A percentile compares a stretch with the other conserved stretches of the same genome.
Conservation (phyloP, 192 early-diverging fungal species). For the Globomyces pollinis-pini region DNA sequence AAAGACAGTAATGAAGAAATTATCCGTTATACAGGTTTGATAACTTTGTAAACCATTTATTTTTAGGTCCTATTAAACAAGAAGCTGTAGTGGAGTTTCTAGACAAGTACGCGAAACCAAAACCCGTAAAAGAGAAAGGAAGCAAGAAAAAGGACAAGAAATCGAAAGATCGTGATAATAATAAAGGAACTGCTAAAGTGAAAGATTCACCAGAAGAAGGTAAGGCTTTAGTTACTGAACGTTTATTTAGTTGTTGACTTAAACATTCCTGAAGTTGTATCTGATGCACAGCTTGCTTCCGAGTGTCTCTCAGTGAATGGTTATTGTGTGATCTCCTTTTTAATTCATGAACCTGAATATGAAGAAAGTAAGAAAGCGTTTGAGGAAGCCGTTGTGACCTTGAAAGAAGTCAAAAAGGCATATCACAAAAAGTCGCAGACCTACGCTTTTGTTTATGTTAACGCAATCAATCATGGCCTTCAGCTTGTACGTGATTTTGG, state of each 20-base stretch:
- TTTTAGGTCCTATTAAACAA: constrained; percentile 49
- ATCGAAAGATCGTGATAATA: constrained; percentile 11
- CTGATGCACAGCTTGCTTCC: constrained; percentile 42
- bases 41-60: neutral
- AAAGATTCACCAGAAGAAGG: constrained; percentile 7
- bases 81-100: constrained; percentile 55
- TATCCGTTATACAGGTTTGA: constrained; percentile 47
- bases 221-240: too few species aligned
- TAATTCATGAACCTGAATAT: constrained; percentile 37
- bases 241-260: constrained; percentile 8
- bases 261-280: constrained; percentile 34
- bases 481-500: constrained; percentile 39
- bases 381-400: constrained; percentile 18
- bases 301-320: constrained; percentile 33
- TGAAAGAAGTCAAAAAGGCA: constrained; percentile 29
- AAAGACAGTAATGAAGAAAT: constrained; percentile 34
- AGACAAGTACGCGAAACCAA: constrained; percentile 42
- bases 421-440: constrained; percentile 19
- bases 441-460: constrained; percentile 34
- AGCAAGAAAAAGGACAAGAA: constrained; percentile 27
- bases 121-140: constrained; percentile 17
- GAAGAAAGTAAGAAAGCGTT: constrained; percentile 25
- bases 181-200: constrained; percentile 13
- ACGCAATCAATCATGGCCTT: constrained; percentile 19
- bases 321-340: constrained; percentile 42